Conservation (phyloP, 352 stramenopile genomes). For the Phytophthora cryptogea region DNA sequence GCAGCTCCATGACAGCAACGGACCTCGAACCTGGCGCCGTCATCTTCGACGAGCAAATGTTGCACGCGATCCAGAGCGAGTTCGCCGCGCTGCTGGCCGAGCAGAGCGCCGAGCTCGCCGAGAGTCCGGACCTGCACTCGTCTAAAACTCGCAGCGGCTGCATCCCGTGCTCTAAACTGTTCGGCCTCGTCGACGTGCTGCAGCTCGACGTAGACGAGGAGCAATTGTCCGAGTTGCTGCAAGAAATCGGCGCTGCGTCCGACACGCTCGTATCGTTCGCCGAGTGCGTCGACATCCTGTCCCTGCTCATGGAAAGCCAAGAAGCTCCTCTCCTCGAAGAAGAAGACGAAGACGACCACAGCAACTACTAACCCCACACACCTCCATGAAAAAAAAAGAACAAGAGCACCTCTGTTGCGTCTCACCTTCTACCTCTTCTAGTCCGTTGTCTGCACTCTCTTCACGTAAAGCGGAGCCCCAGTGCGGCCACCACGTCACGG, state of each 20-base stretch:
- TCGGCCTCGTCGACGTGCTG: slow-evolving; percentile 46
- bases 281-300: slow-evolving; percentile 88
- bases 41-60: slow-evolving; percentile 65
- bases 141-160: slow-evolving; percentile 40
- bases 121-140: slow-evolving; percentile 16
- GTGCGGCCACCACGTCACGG: slow-evolving; percentile 73
- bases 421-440: slow-evolving; percentile 2
- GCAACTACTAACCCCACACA: slow-evolving; percentile 2
- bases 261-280: slow-evolving; percentile 81
- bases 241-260: slow-evolving; percentile 69
- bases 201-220: slow-evolving; percentile 44
- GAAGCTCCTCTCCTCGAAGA: slow-evolving; percentile 35
- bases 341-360: slow-evolving; percentile 30
- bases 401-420: slow-evolving; percentile 7
- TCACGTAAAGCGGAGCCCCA: slow-evolving; percentile 83
- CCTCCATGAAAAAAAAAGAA: slow-evolving; percentile 9
- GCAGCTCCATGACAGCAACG: slow-evolving; percentile 14
- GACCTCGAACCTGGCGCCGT: slow-evolving; percentile 36
- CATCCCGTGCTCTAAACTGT: slow-evolving; percentile 55
- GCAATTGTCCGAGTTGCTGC: slow-evolving; percentile 57
- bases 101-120: slow-evolving; percentile 22
- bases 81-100: slow-evolving; percentile 48
- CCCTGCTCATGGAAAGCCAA: slow-evolving; percentile 65
- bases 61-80: slow-evolving; percentile 58
- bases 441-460: neutral